Base-by-base conservation (phyloP, 2,329 filamentous ascomycete genomes). In the Neospermospora avenae region DNA sequence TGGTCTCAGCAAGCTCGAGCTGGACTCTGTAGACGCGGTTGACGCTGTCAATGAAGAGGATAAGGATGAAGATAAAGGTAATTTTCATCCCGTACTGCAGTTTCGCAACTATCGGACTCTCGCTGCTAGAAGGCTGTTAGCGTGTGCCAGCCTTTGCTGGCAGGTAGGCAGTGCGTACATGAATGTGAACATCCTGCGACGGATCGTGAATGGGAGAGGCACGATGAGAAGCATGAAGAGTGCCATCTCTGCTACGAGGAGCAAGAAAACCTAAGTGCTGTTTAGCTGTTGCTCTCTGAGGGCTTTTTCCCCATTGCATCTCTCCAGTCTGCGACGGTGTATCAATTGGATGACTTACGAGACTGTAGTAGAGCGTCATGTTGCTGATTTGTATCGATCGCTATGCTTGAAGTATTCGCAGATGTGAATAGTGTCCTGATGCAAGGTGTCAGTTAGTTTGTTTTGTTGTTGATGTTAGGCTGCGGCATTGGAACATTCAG, bases 81-180 rank as follows among this genome's bases (percentile, higher is more conserved):
- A 99, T 99, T 84, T 97, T 98, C 79, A 99, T 83, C 71, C 92
- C 93, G 80, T 99, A 97, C 81, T 98, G 93, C 66, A 98, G 76
- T 76, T 98, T 97, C 42, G 93, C 95, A 61, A 99, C 84, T 55
- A 87, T 63, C 0, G 82, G 70, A 62, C 70, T 72, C 57, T 73
- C 69, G 64, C 64, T 67, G 61, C 69, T 71, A 53, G 48, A 53
- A 18, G 52, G 51, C 46, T 63, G 57, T 71, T 11, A 70, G 67
- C 55, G 11, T 35, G 14, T n/a, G 49, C n/a, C 14, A n/a, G 7
- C 20, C 16, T 31, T 18, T 28, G 20, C 25, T 45, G 42, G 41
- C 39, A 18, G 44, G 89, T 74, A 88, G 5, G n/a, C 39, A 42
- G 96, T 73, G 93, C 91, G 56, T 93, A 97, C 73, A 99, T 93